Evolutionary conservation across 257 asterid species (phyloP), one percentile per base, ranked within the genome.

Genomic region (Forsythia suspensa): DNA sequence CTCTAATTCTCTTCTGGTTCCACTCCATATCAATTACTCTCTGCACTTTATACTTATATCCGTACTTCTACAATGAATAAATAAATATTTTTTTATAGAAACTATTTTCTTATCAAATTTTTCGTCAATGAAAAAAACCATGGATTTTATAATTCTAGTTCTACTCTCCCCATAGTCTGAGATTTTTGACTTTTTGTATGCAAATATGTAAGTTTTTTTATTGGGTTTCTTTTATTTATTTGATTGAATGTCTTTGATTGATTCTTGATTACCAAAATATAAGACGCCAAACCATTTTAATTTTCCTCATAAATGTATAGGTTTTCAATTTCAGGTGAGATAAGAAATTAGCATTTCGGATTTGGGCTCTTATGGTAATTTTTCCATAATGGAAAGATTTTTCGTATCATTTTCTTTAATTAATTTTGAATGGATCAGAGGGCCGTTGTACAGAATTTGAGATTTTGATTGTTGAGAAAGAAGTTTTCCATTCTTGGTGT

Each of bases 171-270:
- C 61, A 6, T 24, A 70, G 73, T 76, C 78, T 42, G 63, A 76
- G 85, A 78, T 61, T 81, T 85, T 86, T 84, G 85, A 80, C 82
- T 82, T 80, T 84, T 77, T 79, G 41, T 74, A 69, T 15, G 81
- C 69, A 24, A 16, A 44, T 81, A 55, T 70, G 79, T 61, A 66
- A 13, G 13, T 13, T 77, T 65, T 74, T 55, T 61, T 76, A 44
- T 61, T 66, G 21, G 75, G 52, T 61, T 76, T 59, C 42, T 46
- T 83, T 71, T 70, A 71, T 76, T 42, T 65, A 16, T 63, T 65
- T 75, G 57, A 79, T 84, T 76, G 11, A 80, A 72, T 20, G 67
- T 77, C 65, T 83, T 71, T 24, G 0, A 44, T n/a, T 63, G 38
- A 63, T 63, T 63, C 24, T 24, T 8, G n/a, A 57, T 13, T 5